These are phyloP conservation scores for Eucommia ulmoides DNA, from an alignment of 257 asterid species.

Conservation along the genomic window DNA sequence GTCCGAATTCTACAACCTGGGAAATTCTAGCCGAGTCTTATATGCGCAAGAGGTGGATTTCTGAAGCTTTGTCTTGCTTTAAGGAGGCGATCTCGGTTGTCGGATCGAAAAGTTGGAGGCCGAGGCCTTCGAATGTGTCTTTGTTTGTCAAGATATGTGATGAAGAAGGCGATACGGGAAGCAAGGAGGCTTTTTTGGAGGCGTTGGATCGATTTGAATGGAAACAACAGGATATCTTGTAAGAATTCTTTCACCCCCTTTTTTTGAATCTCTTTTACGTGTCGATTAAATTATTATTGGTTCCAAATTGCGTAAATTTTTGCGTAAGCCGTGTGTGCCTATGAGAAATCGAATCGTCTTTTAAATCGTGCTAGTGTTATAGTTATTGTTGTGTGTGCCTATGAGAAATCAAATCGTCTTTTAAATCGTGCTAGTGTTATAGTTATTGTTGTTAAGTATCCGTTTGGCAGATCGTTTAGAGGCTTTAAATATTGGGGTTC, in stretches of 20 bases:
- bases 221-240: slow-evolving; percentile 59
- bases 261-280: no score
- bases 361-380: no score
- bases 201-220: slow-evolving; percentile 42
- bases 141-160: slow-evolving; percentile 44
- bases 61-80: slow-evolving; percentile 71
- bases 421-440: no score
- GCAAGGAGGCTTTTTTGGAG: slow-evolving; percentile 38
- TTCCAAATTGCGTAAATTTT: no score
- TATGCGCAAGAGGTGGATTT: slow-evolving; percentile 31
- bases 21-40: slow-evolving; percentile 74
- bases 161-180: slow-evolving; percentile 31
- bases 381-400: no score
- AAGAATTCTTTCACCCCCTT: slow-evolving; percentile 13
- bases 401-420: no score
- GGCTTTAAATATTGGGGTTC: no score
- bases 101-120: slow-evolving; percentile 67
- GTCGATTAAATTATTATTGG: no score
- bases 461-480: no score
- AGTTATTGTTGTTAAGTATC: no score
- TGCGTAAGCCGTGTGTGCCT: no score
- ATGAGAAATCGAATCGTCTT: no score
- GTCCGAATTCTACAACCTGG: slow-evolving; percentile 71
- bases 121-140: slow-evolving; percentile 38
- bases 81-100: slow-evolving; percentile 43